Base-by-base conservation (phyloP, 2,329 filamentous ascomycete genomes). In the Penicillium griseofulvum region DNA sequence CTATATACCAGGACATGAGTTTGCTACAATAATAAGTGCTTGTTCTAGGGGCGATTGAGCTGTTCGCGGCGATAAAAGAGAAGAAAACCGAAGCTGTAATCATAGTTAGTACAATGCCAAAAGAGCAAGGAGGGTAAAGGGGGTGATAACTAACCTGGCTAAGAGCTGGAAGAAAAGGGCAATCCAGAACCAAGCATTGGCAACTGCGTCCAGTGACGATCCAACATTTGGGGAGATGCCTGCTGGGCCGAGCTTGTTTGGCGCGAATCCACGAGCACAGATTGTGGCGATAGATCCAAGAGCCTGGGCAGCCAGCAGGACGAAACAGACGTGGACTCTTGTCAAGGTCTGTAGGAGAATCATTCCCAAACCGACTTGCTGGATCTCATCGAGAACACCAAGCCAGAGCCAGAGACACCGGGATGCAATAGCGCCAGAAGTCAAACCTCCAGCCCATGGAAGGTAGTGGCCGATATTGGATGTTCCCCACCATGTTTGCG, bases 331-430 rank as follows among this genome's bases (percentile, higher is more conserved):
- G 65, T 88, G 86, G 61, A 86, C 78, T 24, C 86, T 75, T 0
- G 85, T 87, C 60, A 87, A 70, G 0, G 85, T 87, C 66, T 86
- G 83, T 29, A 88, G 71, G 10, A 88, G 76, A 51, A 87, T 83
- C 83, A 87, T 87, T 57, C 85, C 85, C 52, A 88, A 81, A 2
- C 86, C 85, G 5, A 87, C 81, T 45, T 84, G 83, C 66, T 88
- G 86, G 7, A 88, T 74, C 4, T 83, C 79, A 61, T 88, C 86
- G 8, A 88, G 74, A 3, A 87, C 78, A 38, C 85, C 85, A 0
- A 88, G 79, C 85, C 85, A 88, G 9, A 88, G 76, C 85, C 85
- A 88, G 12, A 87, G 70, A 53, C 76, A 73, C 29, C 85, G 77
- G 2, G 82, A 82, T 7, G 83, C 71, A 1, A 87, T 69, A 0